Evolutionary conservation across 768 basidiomycete species (phyloP).

Genomic region (Kwoniella bestiolae): DNA sequence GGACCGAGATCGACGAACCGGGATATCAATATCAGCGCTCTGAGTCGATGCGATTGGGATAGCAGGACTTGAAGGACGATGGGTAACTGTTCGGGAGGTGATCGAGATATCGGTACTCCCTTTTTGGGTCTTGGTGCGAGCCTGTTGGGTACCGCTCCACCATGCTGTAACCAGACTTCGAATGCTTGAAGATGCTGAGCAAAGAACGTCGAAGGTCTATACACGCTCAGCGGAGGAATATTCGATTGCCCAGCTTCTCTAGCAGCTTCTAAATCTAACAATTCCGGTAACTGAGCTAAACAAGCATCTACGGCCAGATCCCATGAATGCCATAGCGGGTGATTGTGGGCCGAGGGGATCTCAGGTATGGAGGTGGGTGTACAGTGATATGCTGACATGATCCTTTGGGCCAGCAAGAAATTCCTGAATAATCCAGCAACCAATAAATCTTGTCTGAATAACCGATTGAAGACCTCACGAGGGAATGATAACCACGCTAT

Average conservation of each 20-base stretch:
- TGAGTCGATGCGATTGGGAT: slow-evolving; percentile 91
- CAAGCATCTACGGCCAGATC: slow-evolving; percentile 95
- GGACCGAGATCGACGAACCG: slow-evolving; percentile 98
- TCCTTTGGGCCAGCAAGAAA: slow-evolving; percentile 93
- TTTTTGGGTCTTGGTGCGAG: slow-evolving; percentile 39
- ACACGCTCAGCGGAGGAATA: slow-evolving; percentile 59
- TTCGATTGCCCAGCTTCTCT: slow-evolving; percentile 27
- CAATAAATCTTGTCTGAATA: slow-evolving; percentile 92
- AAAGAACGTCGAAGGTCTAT: slow-evolving; percentile 89
- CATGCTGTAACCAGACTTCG: slow-evolving; percentile 96
- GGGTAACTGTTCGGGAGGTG: slow-evolving; percentile 94
- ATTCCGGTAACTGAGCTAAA: slow-evolving; percentile 85
- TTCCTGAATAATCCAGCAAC: slow-evolving; percentile 97
- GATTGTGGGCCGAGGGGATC: slow-evolving; percentile 94
- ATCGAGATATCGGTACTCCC: slow-evolving; percentile 64
- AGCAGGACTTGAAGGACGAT: slow-evolving; percentile 96
- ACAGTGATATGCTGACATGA: slow-evolving; percentile 97
- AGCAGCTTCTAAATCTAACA: slow-evolving; percentile 59
- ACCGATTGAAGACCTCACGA: slow-evolving; percentile 84
- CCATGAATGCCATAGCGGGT: slow-evolving; percentile 96
- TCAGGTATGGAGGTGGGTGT: slow-evolving; percentile 91
- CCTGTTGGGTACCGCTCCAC: slow-evolving; percentile 61
- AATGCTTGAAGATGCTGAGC: slow-evolving; percentile 95
- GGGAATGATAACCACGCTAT: slow-evolving; percentile 99
- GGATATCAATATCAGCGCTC: slow-evolving; percentile 91